Evolutionary conservation across 2,329 filamentous ascomycete species (phyloP), one percentile per base, ranked within the genome.

Genomic region (Colletotrichum sp.): DNA sequence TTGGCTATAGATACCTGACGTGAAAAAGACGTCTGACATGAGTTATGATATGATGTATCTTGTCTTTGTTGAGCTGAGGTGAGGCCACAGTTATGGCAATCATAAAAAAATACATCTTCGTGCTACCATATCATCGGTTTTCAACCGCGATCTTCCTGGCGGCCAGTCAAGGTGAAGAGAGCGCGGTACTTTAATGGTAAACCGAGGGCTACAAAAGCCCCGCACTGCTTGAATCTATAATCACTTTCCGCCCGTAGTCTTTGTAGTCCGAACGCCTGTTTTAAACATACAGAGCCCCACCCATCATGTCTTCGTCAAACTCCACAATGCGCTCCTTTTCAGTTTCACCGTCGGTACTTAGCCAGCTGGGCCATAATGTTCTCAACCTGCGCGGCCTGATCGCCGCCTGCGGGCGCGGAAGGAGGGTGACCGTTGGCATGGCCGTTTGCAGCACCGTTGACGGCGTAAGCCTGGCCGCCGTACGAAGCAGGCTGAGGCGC

Each of bases 321-420:
- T 52, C 55, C 26, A 12, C 59, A 28, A 52, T 21, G 10, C 9
- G 36, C 63, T 15, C 30, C 24, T 30, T 55, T 30, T 70, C 30
- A 44, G 59, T 68, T 73, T 81, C 80, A 92, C 81, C 92, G 90
- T 78, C 92, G 89, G 80, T 91, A 93, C 79, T 90, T 91, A 63
- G 93, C 91, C 75, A 95, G 85, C 80, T 95, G 92, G 16, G 93
- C 92, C 90, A 96, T 94, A 68, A 96, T 95, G 80, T 94, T 93
- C 82, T 93, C 91, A 79, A 95, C 89, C 69, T 92, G 88, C 15
- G 92, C 87, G 10, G 88, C 86, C 15, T 86, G 83, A 71, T 86
- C 84, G 15, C 81, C 81, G 78, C 76, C 77, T 3, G 64, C 28
- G 9, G 68, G 39, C 15, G 44, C 59, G 12, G 68, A 26, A 44